Base-by-base conservation (phyloP, 305 asterid genomes). In the Fraxinus ornus region DNA sequence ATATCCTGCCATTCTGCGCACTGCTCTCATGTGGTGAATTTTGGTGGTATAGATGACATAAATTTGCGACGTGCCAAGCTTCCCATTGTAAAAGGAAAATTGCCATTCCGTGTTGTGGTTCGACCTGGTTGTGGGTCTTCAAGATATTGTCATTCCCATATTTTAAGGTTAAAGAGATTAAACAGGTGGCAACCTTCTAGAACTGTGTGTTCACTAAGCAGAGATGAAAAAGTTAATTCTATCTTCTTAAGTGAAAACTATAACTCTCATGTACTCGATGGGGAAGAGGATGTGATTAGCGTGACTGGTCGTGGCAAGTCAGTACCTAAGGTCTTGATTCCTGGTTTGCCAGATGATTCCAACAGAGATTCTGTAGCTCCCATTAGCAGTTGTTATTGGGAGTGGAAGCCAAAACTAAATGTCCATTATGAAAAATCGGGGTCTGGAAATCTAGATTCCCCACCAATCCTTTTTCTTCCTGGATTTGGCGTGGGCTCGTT, bases 401-500 rank as follows among this genome's bases (percentile, higher is more conserved):
- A 95, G 85, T 94, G 97, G 97, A 91, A 88, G 85, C 97, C 97
- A 4, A 92, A 95, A 62, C 80, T 94, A 39, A 89, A 82, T 80
- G 97, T 95, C 78, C 91, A 94, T 88, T 94, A 92, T 78, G 95
- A 94, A 83, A 92, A 84, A 73, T 89, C 99, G 10, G 99, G 99
- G 13, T 84, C 89, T 76, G 88, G 84, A 80, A 95, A 95, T 89
- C 87, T 91, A 1, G 87, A 87, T 80, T 92, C 97, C 35, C 94
- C 97, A 1, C 85, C 97, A 0, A 88, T 95, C 83, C 94, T 95
- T 75, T 94, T 94, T 85, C 98, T 95, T 79, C 99, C 99, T 10
- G 98, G 98, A 49, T 95, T 95, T 84, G 99, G 98, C 4, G 97
- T 92, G 78, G 99, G 99, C 81, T 95, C 99, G 33, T 95, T 95